Conservation (phyloP, 352 stramenopile species). For the Pythium aristosporum region DNA sequence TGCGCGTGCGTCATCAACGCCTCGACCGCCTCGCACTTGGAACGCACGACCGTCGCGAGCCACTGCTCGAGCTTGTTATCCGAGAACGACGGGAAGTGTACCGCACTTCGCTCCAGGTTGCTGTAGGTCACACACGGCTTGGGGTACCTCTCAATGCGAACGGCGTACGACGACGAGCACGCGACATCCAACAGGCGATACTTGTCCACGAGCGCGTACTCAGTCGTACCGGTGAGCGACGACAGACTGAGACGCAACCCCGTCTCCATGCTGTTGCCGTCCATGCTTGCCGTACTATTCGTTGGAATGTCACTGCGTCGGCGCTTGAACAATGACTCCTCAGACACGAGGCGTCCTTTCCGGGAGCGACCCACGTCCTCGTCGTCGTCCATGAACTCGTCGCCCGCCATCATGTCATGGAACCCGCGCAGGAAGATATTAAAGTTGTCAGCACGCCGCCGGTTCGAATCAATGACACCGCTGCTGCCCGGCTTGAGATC, state of each 20-base stretch:
- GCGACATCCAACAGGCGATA: slow-evolving; percentile 67
- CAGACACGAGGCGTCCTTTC: slow-evolving; percentile 29
- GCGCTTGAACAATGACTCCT: slow-evolving; percentile 72
- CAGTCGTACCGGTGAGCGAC: slow-evolving; percentile 45
- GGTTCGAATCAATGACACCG: slow-evolving; percentile 49
- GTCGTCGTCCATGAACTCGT: slow-evolving; percentile 45
- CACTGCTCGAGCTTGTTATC: slow-evolving; percentile 79
- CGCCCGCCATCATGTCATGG: slow-evolving; percentile 76
- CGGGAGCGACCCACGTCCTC: slow-evolving; percentile 28
- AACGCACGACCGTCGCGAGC: slow-evolving; percentile 56
- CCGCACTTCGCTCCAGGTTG: slow-evolving; percentile 50
- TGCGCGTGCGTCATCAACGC: slow-evolving; percentile 55
- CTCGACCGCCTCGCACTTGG: slow-evolving; percentile 49
- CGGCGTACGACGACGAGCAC: slow-evolving; percentile 67
- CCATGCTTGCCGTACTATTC: slow-evolving; percentile 27
- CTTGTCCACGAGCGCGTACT: slow-evolving; percentile 72
- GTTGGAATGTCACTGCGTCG: slow-evolving; percentile 31
- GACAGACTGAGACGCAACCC: slow-evolving; percentile 52
- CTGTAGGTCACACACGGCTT: slow-evolving; percentile 72
- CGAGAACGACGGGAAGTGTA: slow-evolving; percentile 52
- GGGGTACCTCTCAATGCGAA: slow-evolving; percentile 77
- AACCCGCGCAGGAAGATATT: slow-evolving; percentile 82
- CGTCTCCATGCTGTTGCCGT: slow-evolving; percentile 47
- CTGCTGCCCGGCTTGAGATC: slow-evolving; percentile 35
- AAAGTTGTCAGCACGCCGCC: slow-evolving; percentile 68